Evolutionary conservation across 2,329 filamentous ascomycete species (phyloP).

Genomic region (Aureobasidium sp.): DNA sequence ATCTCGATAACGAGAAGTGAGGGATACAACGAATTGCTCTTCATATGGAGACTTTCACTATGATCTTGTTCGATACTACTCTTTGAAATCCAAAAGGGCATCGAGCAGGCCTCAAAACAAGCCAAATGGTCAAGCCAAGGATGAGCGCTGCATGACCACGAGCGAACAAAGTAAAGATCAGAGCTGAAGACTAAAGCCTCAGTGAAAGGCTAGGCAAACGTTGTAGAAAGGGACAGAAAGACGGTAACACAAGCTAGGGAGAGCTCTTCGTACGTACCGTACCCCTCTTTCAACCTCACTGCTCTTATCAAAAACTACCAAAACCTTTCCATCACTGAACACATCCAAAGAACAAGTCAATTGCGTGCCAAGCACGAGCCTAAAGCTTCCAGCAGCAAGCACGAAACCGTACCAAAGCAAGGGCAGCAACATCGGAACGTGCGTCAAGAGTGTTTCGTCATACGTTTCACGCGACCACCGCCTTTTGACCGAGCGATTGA

Average conservation of each 20-base stretch:
- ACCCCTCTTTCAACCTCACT: background rate
- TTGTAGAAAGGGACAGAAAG: background rate
- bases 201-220: background rate
- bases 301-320: background rate
- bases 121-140: background rate
- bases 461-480: conserved; percentile 6
- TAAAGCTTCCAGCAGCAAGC: background rate
- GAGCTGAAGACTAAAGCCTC: background rate
- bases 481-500: conserved; percentile 5
- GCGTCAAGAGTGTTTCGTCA: conserved; percentile 12
- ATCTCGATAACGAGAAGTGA: no score
- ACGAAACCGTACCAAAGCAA: background rate
- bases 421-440: background rate
- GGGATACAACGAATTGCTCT: no score
- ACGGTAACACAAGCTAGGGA: background rate
- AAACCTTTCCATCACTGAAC: background rate
- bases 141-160: background rate
- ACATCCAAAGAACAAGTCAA: background rate
- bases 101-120: background rate
- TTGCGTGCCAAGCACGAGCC: conserved; percentile 3
- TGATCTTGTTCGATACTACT: no score
- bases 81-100: no score
- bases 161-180: background rate
- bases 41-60: no score
- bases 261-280: background rate